A percentile compares a stretch with the other conserved stretches of the same genome.
phyloP scores from a whole-genome alignment of 768 basidiomycete species.

The Mycena rosella region DNA sequence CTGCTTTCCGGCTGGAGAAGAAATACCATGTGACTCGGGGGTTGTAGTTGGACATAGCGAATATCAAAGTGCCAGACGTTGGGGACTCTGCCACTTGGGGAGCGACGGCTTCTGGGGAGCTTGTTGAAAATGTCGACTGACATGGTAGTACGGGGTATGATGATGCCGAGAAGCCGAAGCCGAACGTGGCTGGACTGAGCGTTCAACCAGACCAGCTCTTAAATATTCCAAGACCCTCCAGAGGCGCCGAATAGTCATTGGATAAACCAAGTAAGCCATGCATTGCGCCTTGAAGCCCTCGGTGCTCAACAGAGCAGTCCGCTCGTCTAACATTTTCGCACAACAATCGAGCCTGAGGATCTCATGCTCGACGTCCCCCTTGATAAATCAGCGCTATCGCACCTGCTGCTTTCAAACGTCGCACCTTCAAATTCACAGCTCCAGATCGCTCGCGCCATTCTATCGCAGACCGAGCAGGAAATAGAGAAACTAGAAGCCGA shows the following conservation, averaged over 20 bases:
- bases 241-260: too few relatives aligned
- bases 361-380: neutral
- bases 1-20: conserved; percentile 45
- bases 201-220: too few relatives aligned
- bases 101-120: neutral
- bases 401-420: neutral
- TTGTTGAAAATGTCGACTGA: conserved; percentile 11
- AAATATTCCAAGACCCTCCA: too few relatives aligned
- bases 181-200: too few relatives aligned
- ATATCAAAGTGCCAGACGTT: conserved; percentile 54
- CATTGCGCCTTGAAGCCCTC: too few relatives aligned
- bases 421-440: neutral
- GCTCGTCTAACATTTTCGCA: too few relatives aligned
- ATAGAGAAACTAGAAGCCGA: neutral
- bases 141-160: neutral
- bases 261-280: too few relatives aligned
- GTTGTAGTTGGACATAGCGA: conserved; percentile 50
- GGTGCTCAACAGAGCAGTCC: too few relatives aligned
- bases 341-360: too few relatives aligned
- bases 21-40: conserved; percentile 46
- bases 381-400: neutral
- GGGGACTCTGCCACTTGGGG: neutral
- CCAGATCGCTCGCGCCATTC: too few relatives aligned
- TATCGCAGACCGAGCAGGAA: neutral
- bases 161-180: too few relatives aligned